Evolutionary conservation across 352 stramenopile species (phyloP).

Genomic region (Globisporangium ultimum): DNA sequence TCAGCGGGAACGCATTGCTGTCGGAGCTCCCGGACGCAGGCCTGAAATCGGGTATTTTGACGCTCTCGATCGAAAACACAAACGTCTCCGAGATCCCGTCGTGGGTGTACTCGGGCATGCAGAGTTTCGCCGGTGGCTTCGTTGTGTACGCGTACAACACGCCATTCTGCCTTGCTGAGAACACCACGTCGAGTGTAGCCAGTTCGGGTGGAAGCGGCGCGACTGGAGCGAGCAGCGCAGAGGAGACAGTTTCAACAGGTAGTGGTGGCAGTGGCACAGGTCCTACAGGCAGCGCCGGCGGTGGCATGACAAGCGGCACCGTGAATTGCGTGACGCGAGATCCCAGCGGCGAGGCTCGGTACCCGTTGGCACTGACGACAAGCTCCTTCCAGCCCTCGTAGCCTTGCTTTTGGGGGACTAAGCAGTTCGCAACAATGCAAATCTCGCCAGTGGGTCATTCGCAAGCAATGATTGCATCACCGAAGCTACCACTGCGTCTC

Average conservation of each 20-base stretch:
- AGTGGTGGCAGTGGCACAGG: neutral
- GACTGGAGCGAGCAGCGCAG: neutral
- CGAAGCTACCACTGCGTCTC: no score
- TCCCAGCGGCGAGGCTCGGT: constrained; percentile 22
- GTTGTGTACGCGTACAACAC: constrained; percentile 31
- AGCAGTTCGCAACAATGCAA: neutral
- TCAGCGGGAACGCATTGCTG: constrained; percentile 13
- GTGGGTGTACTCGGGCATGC: constrained; percentile 7
- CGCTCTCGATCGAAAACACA: constrained; percentile 34
- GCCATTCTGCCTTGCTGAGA: constrained; percentile 20
- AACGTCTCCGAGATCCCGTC: constrained; percentile 14
- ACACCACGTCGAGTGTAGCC: neutral
- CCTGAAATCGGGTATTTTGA: constrained; percentile 10
- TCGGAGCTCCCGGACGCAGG: constrained; percentile 7
- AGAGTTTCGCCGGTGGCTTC: neutral
- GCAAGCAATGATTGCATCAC: no score
- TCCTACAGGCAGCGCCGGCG: neutral
- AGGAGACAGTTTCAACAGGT: neutral
- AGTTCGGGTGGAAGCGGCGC: neutral
- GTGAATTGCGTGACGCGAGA: constrained; percentile 25
- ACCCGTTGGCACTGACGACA: constrained; percentile 24
- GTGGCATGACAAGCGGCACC: neutral
- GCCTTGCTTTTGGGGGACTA: neutral
- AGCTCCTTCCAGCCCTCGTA: constrained; percentile 10
- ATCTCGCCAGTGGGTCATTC: neutral